Evolutionary conservation across 192 early-diverging fungal genomes (phyloP).

Genomic region (Kickxella alabastrina): DNA sequence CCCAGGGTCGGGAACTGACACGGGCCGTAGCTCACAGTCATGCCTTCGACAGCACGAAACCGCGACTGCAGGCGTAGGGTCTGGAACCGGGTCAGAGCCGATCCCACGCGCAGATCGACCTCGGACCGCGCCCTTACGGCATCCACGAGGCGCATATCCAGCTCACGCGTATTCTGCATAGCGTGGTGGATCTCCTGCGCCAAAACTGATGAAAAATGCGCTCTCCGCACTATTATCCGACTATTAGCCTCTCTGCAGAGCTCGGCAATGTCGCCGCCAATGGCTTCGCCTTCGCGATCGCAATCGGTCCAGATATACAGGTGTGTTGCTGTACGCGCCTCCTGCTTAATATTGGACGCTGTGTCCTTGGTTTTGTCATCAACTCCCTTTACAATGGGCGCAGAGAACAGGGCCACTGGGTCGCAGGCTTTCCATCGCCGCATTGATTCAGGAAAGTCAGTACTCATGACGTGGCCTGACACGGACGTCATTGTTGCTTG

Average conservation of each 20-base stretch:
- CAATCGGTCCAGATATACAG: constrained; percentile 99
- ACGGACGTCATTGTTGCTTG: constrained; percentile 81
- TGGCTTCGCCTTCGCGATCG: constrained; percentile 93
- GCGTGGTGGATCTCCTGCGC: constrained; percentile 74
- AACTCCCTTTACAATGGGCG: constrained; percentile 57
- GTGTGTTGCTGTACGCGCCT: constrained; percentile 59
- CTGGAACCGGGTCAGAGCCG: constrained; percentile 90
- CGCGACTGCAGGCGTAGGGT: constrained; percentile 61
- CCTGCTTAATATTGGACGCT: constrained; percentile 60
- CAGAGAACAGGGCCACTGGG: constrained; percentile 65
- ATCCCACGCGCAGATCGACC: constrained; percentile 88
- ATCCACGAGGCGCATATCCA: constrained; percentile 70
- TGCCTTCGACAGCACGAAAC: constrained; percentile 56
- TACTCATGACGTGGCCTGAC: constrained; percentile 66
- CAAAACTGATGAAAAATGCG: constrained; percentile 86
- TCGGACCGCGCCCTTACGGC: constrained; percentile 85
- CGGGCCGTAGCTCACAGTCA: constrained; percentile 82
- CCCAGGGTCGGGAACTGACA: constrained; percentile 98
- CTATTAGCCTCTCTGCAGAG: constrained; percentile 64
- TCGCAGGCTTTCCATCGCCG: constrained; percentile 61
- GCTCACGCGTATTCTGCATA: constrained; percentile 62
- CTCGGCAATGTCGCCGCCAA: constrained; percentile 76
- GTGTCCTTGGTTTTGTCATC: constrained; percentile 40
- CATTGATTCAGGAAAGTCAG: constrained; percentile 64
- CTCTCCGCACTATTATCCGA: constrained; percentile 69